Percentiles rank a stretch among this genome's conserved stretches.
Conservation (phyloP, 768 basidiomycete species). For the Kwoniella newhampshirensis region DNA sequence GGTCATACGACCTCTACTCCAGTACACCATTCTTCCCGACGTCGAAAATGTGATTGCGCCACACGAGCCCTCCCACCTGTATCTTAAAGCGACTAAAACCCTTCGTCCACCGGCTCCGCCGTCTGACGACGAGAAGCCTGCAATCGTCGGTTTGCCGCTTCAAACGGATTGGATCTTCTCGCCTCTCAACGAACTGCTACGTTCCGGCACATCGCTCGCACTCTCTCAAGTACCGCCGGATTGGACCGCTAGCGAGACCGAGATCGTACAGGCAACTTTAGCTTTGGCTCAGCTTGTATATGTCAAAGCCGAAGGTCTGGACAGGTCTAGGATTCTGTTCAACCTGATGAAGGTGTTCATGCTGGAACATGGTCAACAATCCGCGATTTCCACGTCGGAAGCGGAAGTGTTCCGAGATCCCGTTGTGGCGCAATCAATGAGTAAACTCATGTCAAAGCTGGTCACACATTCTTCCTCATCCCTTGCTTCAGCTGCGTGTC, state of each 20-base stretch:
- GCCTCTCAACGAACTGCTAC: slow-evolving; percentile 74
- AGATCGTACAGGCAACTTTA: slow-evolving; percentile 70
- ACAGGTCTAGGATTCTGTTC: slow-evolving; percentile 65
- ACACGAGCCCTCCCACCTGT: slow-evolving; percentile 41
- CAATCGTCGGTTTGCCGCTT: slow-evolving; percentile 58
- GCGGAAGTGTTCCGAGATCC: slow-evolving; percentile 69
- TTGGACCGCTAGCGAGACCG: slow-evolving; percentile 79
- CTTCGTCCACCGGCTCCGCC: slow-evolving; percentile 55
- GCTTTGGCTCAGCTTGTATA: slow-evolving; percentile 59
- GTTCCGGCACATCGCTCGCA: slow-evolving; percentile 70
- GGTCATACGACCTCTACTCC: slow-evolving; percentile 51
- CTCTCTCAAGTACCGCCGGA: slow-evolving; percentile 66
- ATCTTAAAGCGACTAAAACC: slow-evolving; percentile 59
- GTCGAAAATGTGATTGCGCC: slow-evolving; percentile 37
- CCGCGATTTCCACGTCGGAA: slow-evolving; percentile 17
- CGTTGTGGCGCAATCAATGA: slow-evolving; percentile 57
- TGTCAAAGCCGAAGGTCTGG: slow-evolving; percentile 39
- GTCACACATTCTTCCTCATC: slow-evolving; percentile 54
- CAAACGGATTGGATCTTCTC: slow-evolving; percentile 66
- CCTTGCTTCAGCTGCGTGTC: background rate
- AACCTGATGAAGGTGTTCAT: slow-evolving; percentile 91
- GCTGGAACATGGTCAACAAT: slow-evolving; percentile 78
- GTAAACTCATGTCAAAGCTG: slow-evolving; percentile 61
- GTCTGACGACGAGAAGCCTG: slow-evolving; percentile 53
- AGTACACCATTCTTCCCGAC: slow-evolving; percentile 44